A percentile compares a stretch with the other conserved stretches of the same genome.
phyloP scores from a whole-genome alignment of 805 yeast genomes.

The Yarrowia sp. region DNA sequence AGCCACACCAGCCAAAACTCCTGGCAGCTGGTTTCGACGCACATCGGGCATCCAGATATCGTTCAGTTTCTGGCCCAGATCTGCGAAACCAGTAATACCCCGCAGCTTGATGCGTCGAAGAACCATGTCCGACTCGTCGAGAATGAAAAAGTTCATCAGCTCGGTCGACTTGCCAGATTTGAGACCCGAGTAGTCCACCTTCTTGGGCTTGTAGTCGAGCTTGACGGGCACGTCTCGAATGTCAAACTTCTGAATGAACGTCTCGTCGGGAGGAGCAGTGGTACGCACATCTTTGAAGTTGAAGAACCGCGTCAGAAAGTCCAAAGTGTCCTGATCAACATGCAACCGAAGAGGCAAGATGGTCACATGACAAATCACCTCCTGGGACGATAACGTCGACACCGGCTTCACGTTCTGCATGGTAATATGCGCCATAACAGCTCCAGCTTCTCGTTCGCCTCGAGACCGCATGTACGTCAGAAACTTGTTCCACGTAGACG shows the following conservation, averaged over 20 bases:
- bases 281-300: conserved; percentile 72
- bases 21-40: conserved; percentile 71
- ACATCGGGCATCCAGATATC: conserved; percentile 89
- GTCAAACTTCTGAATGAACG: conserved; percentile 63
- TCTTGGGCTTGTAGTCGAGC: conserved; percentile 89
- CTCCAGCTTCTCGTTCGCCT: conserved; percentile 67
- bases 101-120: conserved; percentile 60
- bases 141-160: conserved; percentile 78
- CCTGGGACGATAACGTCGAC: conserved; percentile 61
- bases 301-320: conserved; percentile 73
- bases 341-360: conserved; percentile 76
- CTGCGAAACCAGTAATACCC: conserved; percentile 74
- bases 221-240: conserved; percentile 50
- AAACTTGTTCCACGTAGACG: conserved; percentile 89
- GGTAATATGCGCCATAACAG: conserved; percentile 55
- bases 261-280: conserved; percentile 32
- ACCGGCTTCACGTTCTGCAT: conserved; percentile 65
- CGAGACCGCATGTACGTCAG: conserved; percentile 63
- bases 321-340: conserved; percentile 91
- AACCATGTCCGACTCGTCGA: conserved; percentile 78
- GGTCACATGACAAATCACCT: conserved; percentile 51
- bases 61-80: conserved; percentile 53
- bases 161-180: conserved; percentile 84
- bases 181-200: conserved; percentile 77
- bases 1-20: conserved; percentile 77